Evolutionary conservation across 495 filamentous ascomycete species (phyloP), one percentile per base, ranked within the genome.

Genomic region (Penicillium herquei): DNA sequence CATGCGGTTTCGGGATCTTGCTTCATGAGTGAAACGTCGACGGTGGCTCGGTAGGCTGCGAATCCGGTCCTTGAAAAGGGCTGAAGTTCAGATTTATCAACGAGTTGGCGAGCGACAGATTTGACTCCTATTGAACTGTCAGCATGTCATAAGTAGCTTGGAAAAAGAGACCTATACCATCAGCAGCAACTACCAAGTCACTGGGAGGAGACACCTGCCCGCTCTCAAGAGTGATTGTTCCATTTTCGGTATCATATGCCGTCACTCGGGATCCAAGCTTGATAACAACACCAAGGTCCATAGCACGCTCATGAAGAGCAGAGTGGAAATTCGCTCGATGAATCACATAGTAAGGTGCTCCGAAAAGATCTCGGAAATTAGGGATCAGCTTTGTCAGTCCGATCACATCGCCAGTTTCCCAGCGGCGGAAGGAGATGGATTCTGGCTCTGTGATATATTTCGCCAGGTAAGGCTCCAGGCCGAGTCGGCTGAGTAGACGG

Each of bases 181-280:
- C 77, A 3, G 74, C 74, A 16, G 70, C 76, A 42, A 80, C 57
- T n/a, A 80, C 43, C 26, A 80, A 51, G 63, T 79, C 76, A 10
- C 62, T 71, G 0, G 21, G 35, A 7, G 35, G 39, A 16, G 18
- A 30, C 14, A 39, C 30, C 0, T 26, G 21, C 21, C 64, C 64
- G 45, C 58, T 46, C 6, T 43, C 57, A 7, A 73, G 49, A 3
- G 13, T 52, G 0, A 77, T 60, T 7, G 41, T 56, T 11, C 68
- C 51, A 1, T 2, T 49, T 6, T 54, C 43, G 0, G 60, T 9
- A 47, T 73, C 48, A 52, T 72, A 75, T 7, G 34, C 50, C 3
- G 53, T 48, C 3, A 71, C 64, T 33, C 57, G 53, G 9, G 60
- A 43, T 7, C 54, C 65, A 39, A 70, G 47, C 13, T 64, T 58